Evolutionary conservation across 768 basidiomycete species (phyloP), one percentile per base, ranked within the genome.

Genomic region (Kwoniella mangroviensis): DNA sequence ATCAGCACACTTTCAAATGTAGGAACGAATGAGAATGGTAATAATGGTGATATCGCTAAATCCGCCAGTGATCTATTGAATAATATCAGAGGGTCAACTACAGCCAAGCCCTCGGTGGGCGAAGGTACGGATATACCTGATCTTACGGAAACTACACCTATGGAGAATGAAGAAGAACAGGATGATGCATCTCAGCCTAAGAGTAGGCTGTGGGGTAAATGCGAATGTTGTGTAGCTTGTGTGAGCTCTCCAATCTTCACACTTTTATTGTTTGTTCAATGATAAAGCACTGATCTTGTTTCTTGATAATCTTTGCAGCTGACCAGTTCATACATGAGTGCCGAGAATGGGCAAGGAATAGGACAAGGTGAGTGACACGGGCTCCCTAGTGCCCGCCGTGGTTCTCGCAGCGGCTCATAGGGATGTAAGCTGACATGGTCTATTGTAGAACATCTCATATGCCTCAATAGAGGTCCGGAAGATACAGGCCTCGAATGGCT

Each of bases 401-500:
- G 6, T 17, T 15, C 10, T 49, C 13, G 6, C 6, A 34, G 9
- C 34, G 34, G 34, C 34, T 34, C 34, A 34, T 6, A 7, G 6
- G 34, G 34, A 13, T 17, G 3, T 26, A 26, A 24, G 41, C 34
- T 34, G 5, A 59, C 34, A 34, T 28, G 11, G 3, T n/a, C 17
- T 49, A 4, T n/a, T 7, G 26, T 34, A 79, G 79, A 81, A 59
- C 79, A 79, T 56, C 75, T 81, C 9, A 63, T 77, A 21, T 81
- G 79, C 56, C 69, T 81, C 40, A 79, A 79, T 56, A 68, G 79
- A 34, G 78, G 75, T 56, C 63, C 73, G 21, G 65, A 60, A 22
- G 69, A 81, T 63, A 79, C 79, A 11, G 79, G 79, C n/a, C 62
- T 67, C 5, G 66, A 79, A 69, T 81, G 79, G 79, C 71, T 81